Evolutionary conservation across 2,329 filamentous ascomycete species (phyloP), one percentile per base, ranked within the genome.

Genomic region (Trichophyton benhamiae): DNA sequence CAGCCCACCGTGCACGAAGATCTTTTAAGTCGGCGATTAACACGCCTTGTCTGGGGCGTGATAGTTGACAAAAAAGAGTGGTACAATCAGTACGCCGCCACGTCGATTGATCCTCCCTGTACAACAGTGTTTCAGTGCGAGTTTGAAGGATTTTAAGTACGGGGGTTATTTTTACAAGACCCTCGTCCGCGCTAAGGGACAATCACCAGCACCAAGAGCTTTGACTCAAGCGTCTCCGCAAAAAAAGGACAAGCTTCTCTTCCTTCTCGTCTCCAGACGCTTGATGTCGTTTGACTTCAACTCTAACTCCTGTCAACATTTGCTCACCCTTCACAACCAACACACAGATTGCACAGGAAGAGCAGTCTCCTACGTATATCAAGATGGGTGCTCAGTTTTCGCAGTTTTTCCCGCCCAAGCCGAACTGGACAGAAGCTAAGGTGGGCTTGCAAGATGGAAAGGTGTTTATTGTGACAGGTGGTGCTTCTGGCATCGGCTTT

Each of bases 401-500:
- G n/a, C 59, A 65, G 52, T 60, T 59, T 15, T 65, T 61, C 44
- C 65, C 64, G 41, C 65, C 64, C n/a, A 57, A 17, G 8, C 66
- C 67, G 55, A 62, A 17, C 2, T 65, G 67, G 33, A 69, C 64
- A 20, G 67, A 68, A 38, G 58, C 63, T 44, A 63, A 65, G 42
- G n/a, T 68, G 4, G 61, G 64, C 64, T 59, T 57, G 46, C 46
- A 64, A 61, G 38, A 67, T 65, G 61, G 65, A 61, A 62, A 73
- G 67, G 72, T 75, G 64, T 73, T 70, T 66, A 69, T 77, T 22
- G 70, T 76, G 3, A 76, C 75, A 2, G 75, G 75, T 11, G 66
- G 69, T 36, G 67, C 69, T 58, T 69, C 70, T 46, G 77, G 76
- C 2, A 65, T 78, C 2, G 76, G 77, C 60, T 71, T 74, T 60